These are phyloP conservation scores for Macaranga tanarius DNA, from an alignment of 441 rosid genomes.

Conservation along the genomic window DNA sequence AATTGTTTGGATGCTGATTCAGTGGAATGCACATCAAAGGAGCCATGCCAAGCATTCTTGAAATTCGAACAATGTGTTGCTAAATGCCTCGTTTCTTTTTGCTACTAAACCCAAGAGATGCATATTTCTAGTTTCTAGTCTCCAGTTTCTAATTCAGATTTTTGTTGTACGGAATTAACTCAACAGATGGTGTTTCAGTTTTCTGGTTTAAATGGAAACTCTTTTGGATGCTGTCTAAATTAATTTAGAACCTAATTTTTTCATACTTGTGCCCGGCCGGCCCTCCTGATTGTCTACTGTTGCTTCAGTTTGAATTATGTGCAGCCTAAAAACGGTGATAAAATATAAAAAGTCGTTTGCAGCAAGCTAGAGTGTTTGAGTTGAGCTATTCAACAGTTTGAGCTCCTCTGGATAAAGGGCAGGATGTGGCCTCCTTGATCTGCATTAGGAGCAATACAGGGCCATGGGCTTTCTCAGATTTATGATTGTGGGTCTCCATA, in stretches of 20 bases:
- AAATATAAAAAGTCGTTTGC: too few species aligned
- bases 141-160: slow-evolving; percentile 4
- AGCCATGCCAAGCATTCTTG: slow-evolving; percentile 40
- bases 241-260: neutral
- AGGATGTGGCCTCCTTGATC: neutral
- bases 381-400: neutral
- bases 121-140: neutral
- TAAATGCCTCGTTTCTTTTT: neutral
- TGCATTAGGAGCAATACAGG: neutral
- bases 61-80: slow-evolving; percentile 17
- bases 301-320: too few species aligned
- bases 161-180: too few species aligned
- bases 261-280: too few species aligned
- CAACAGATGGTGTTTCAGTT: neutral
- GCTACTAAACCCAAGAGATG: neutral
- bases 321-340: too few species aligned
- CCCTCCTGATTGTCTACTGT: too few species aligned
- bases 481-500: neutral
- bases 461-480: neutral
- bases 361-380: neutral
- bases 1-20: slow-evolving; percentile 79
- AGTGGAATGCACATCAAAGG: slow-evolving; percentile 60
- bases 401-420: neutral
- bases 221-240: neutral
- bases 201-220: neutral